Conservation (phyloP, 306 rosid species). For the Cajanus cajan region DNA sequence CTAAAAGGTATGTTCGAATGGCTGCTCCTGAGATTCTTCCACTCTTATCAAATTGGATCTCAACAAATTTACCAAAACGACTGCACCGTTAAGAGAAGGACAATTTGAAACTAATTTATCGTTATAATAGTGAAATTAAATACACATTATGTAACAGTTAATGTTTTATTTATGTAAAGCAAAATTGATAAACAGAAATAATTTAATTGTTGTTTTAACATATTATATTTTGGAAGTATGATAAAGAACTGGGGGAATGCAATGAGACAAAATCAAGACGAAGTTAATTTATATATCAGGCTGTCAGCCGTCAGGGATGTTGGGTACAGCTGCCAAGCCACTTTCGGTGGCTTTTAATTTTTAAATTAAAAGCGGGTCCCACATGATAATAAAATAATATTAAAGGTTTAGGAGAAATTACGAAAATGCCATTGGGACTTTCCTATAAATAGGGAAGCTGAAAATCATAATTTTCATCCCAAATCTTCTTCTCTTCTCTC, state of each 20-base stretch:
- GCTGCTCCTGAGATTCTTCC: constrained; percentile 99
- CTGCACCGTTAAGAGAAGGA: constrained; percentile 51
- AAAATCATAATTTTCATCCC: no score
- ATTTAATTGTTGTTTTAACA: neutral
- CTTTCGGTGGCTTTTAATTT: no score
- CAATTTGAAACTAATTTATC: constrained; percentile 27
- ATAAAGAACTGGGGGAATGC: constrained; percentile 23
- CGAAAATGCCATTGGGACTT: no score
- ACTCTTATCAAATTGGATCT: constrained; percentile 93
- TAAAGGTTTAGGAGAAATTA: no score
- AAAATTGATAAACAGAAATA: neutral
- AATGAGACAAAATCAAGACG: constrained; percentile 20
- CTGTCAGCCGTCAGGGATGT: no score
- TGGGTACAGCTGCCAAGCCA: no score
- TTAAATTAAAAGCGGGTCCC: no score
- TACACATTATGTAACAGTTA: constrained; percentile 1
- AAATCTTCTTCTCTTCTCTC: no score
- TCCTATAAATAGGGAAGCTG: no score
- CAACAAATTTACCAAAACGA: constrained; percentile 98
- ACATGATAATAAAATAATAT: no score
- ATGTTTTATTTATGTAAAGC: constrained; percentile 23
- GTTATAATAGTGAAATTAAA: neutral
- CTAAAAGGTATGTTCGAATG: constrained; percentile 93
- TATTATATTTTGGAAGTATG: constrained; percentile 8
- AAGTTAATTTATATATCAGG: constrained; percentile 5